Base-by-base conservation (phyloP, 495 filamentous ascomycete species). In the Neohortaea acidophila region DNA sequence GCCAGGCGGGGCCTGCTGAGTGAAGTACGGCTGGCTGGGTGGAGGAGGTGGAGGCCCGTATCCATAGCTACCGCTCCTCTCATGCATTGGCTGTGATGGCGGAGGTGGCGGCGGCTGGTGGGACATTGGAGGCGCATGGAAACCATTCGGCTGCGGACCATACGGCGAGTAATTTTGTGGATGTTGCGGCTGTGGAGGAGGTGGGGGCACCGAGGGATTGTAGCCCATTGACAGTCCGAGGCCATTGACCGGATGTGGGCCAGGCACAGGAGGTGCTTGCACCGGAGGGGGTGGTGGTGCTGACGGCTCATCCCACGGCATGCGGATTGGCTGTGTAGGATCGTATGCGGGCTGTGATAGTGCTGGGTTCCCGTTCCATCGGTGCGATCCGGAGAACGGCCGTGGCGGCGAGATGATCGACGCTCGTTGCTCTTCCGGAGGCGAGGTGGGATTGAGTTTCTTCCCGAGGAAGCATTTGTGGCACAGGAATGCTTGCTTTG, bases 401-500 rank as follows among this genome's bases (percentile, higher is more conserved):
- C 29, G 37, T 21, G 43, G 43, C 2, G 38, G 43, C 17, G 48
- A 37, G 8, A 41, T 22, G 19, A 31, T 20, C 6, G 39, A 26
- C 1, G 43, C 29, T 9, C 34, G 36, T 26, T 24, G 41, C 9
- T 38, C 36, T 15, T 41, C 47, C 8, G 49, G 49, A 23, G 49
- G 38, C 3, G 49, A 41, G 12, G 44, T 48, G 4, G 41, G 45
- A 20, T 48, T 28, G 19, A 41, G 15, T 23, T 48, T 47, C 33
- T 48, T 48, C 34, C 41, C 39, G 29, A 47, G 25, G 38, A 48
- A 60, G 35, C 58, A 60, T 33, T 57, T 59, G 21, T 59, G 54
- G 30, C 58, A 60, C 24, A 57, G 25, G 29, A 50, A 57, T 4
- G 47, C 35, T 10, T 38, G 27, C n/a, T 13, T n/a, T n/a, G n/a